Evolutionary conservation across 257 asterid genomes (phyloP), one percentile per base, ranked within the genome.

Genomic region (Striga asiatica): DNA sequence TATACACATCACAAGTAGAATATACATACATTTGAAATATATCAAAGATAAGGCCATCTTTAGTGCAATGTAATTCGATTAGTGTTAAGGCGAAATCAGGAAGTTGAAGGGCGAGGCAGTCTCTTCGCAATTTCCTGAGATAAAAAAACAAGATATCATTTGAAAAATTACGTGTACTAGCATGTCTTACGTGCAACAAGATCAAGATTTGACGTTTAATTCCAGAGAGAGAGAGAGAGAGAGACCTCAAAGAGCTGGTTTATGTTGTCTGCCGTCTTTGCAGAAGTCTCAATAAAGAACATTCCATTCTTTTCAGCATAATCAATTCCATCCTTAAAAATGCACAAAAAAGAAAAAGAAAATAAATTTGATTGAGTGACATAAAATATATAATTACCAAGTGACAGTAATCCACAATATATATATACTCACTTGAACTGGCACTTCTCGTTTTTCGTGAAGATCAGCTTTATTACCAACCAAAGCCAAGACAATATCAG

Each of bases 401-500:
- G 61, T 10, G 52, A 8, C 32, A 48, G 24, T n/a, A 34, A 22
- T 24, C 14, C 31, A 38, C 46, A 59, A 8, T 19, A 43, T 24
- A 38, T 8, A 32, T 45, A 48, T 52, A 57, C 89, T 83, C 72
- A 88, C 99, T 67, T 82, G 79, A 64, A 74, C 74, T 8, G 88
- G 51, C 24, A 92, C 91, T 92, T 92, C 91, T 63, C 97, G 88
- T 60, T 72, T 88, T 58, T 92, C 99, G 9, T 66, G 70, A 56
- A 92, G 91, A 84, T 92, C 99, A 6, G 97, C 99, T 75, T 92
- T 92, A 54, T 92, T 92, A 54, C 99, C 99, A 47, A 92, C 99
- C 67, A 92, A 71, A 66, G 99, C 95, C 97, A 92, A 70, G 71
- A 92, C 83, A 63, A 92, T 92, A 59, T 82, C 97, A 19, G 97